phyloP scores from a whole-genome alignment of 2,329 filamentous ascomycete genomes.

The Stemphylium lycopersici region DNA sequence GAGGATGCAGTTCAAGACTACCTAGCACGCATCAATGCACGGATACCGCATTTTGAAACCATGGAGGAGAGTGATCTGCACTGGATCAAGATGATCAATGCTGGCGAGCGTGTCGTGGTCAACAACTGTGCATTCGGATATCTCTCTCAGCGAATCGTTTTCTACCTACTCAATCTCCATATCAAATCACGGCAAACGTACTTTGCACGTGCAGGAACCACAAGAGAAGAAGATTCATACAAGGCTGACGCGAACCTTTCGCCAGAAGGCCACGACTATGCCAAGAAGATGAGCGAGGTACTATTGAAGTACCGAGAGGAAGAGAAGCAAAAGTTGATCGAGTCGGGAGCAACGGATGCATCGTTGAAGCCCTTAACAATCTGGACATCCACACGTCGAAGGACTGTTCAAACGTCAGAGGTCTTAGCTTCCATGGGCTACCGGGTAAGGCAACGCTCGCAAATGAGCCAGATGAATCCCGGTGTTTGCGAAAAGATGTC shows the following conservation, averaged over 20 bases:
- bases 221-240: slow-evolving; percentile 87
- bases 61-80: slow-evolving; percentile 95
- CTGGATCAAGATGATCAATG: slow-evolving; percentile 99
- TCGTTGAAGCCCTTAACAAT: slow-evolving; percentile 82
- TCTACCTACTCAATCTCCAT: slow-evolving; percentile 96
- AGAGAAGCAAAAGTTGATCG: slow-evolving; percentile 73
- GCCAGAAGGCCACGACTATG: slow-evolving; percentile 78
- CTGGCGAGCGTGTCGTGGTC: slow-evolving; percentile 88
- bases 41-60: slow-evolving; percentile 94
- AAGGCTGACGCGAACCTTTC: slow-evolving; percentile 88
- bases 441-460: slow-evolving; percentile 86
- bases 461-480: slow-evolving; percentile 97
- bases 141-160: slow-evolving; percentile 94
- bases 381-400: slow-evolving; percentile 91
- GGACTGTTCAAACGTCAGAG: slow-evolving; percentile 88
- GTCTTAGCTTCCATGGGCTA: slow-evolving; percentile 80
- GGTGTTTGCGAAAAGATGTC: slow-evolving; percentile 95
- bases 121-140: slow-evolving; percentile 98
- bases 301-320: slow-evolving; percentile 82
- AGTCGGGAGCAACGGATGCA: slow-evolving; percentile 69
- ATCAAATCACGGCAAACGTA: slow-evolving; percentile 95
- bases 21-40: slow-evolving; percentile 83
- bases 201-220: slow-evolving; percentile 85
- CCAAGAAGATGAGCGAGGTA: slow-evolving; percentile 71
- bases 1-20: slow-evolving; percentile 94